Evolutionary conservation across 1,284 basidiomycete species (phyloP).

Genomic region (Fomes fomentarius): DNA sequence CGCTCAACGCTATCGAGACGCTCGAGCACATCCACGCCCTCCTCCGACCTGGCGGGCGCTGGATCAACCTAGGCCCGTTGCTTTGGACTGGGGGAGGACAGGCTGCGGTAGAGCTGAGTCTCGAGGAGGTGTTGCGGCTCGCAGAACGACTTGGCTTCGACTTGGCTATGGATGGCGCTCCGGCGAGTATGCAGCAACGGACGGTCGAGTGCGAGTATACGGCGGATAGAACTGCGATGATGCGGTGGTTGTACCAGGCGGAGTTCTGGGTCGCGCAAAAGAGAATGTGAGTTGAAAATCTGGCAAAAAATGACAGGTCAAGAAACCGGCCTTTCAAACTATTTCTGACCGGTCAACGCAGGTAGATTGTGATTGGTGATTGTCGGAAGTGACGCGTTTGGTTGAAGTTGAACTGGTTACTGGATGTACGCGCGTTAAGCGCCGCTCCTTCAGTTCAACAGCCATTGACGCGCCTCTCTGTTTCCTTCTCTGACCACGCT

Average conservation of each 20-base stretch:
- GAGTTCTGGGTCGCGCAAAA: conserved; percentile 69
- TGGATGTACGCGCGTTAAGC: no score
- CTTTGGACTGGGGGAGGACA: conserved; percentile 61
- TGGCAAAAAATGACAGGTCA: neutral
- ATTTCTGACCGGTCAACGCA: neutral
- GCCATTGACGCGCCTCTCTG: neutral
- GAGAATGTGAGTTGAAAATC: neutral
- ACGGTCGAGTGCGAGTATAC: conserved; percentile 68
- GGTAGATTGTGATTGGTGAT: no score
- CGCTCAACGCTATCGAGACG: conserved; percentile 58
- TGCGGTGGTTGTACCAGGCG: conserved; percentile 65
- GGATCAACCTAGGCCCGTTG: conserved; percentile 72
- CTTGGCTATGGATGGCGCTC: conserved; percentile 24
- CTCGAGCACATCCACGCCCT: conserved; percentile 55
- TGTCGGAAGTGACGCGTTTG: no score
- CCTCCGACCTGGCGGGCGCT: conserved; percentile 58
- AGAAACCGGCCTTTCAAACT: neutral
- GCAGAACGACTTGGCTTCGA: conserved; percentile 56
- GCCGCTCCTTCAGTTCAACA: no score
- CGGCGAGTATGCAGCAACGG: conserved; percentile 29
- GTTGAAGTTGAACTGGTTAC: neutral
- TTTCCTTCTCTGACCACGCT: no score
- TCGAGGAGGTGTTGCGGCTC: conserved; percentile 59
- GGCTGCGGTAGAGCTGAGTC: conserved; percentile 59
- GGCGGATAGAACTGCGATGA: conserved; percentile 61